Evolutionary conservation across 164 flowering plant genomes (phyloP), one percentile per base, ranked within the genome.

Genomic region (Warburgia ugandensis): DNA sequence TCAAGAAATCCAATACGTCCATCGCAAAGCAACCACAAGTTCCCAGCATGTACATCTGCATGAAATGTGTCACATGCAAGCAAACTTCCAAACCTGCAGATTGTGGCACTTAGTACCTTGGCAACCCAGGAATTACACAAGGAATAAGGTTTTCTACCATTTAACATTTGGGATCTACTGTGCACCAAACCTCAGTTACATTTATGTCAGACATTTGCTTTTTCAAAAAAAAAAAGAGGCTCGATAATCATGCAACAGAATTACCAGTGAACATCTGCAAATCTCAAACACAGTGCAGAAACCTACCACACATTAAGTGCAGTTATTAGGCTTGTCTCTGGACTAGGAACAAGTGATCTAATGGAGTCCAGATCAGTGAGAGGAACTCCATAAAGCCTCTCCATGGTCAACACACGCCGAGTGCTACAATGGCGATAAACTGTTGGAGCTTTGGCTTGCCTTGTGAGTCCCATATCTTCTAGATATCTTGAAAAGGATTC

Each of bases 31-130:
- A 77, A 46, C 96, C 97, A 91, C 55, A 91, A 67, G 64, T 91
- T 91, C 29, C 97, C 97, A 13, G 96, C 97, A 74, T 91, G 97
- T 2, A 91, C 96, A 77, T 91, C 97, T 31, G 97, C 97, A 73
- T 91, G 97, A 57, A 91, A 91, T 40, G 79, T 62, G 59, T 91
- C 97, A 67, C 96, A 84, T 3, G 83, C 89, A 70, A 86, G 92
- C 78, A 91, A 68, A 62, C 97, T 91, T 44, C 97, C 97, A 84
- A 86, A 91, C 97, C 97, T 91, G 78, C 64, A 73, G 19, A 46
- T n/a, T n/a, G n/a, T n/a, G n/a, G n/a, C n/a, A n/a, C n/a, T n/a
- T n/a, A n/a, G n/a, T n/a, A n/a, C n/a, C n/a, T n/a, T n/a, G n/a
- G n/a, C n/a, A n/a, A n/a, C n/a, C n/a, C n/a, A n/a, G n/a, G n/a